Conservation (phyloP, 257 asterid genomes). For the Solanum pimpinellifolium region DNA sequence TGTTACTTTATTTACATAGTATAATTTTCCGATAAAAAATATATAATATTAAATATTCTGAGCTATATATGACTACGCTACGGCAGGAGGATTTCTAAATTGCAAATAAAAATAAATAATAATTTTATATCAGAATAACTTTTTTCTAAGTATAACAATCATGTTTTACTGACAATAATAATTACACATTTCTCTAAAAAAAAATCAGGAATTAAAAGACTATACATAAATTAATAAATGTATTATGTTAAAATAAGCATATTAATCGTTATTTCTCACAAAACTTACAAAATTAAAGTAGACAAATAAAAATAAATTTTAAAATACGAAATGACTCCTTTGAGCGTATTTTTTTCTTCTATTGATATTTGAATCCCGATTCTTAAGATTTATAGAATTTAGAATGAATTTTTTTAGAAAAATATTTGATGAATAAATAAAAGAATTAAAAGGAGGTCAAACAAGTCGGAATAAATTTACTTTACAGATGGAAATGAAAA, state of each 20-base stretch:
- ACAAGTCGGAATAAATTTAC: background rate
- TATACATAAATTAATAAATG: background rate
- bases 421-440: background rate
- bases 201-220: too few relatives aligned
- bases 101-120: background rate
- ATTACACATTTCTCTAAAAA: too few relatives aligned
- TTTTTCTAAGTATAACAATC: background rate
- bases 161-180: too few relatives aligned
- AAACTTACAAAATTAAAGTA: background rate
- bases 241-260: background rate
- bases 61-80: background rate
- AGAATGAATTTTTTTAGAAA: background rate
- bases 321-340: background rate
- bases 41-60: too few relatives aligned
- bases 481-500: background rate
- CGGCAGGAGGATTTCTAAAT: background rate
- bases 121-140: background rate
- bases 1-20: too few relatives aligned
- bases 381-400: background rate
- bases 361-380: background rate
- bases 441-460: background rate
- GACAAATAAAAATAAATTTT: background rate
- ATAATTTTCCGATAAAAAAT: background rate
- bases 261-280: background rate
- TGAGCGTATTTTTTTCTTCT: background rate